phyloP scores from a whole-genome alignment of 768 basidiomycete species.

The Boletus huronensis region DNA sequence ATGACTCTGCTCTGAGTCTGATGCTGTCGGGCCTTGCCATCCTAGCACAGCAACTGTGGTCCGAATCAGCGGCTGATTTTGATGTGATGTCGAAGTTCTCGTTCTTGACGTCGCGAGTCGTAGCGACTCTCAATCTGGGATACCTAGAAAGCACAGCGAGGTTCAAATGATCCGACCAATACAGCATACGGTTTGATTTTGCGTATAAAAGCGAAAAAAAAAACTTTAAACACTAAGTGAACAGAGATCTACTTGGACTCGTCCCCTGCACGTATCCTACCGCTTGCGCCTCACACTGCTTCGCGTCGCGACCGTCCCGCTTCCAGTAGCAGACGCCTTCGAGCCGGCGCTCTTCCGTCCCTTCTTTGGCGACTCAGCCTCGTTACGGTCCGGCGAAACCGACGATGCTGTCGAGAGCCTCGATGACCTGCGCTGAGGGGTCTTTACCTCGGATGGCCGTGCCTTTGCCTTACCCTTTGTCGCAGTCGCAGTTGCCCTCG shows the following conservation, averaged over 20 bases:
- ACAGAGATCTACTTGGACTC: not conserved
- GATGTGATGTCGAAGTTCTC: not conserved
- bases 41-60: not conserved
- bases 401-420: constrained; percentile 35
- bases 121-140: not conserved
- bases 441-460: constrained; percentile 18
- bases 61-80: not conserved
- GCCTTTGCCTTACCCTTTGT: constrained; percentile 19
- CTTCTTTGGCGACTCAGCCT: constrained; percentile 23
- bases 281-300: constrained; percentile 33
- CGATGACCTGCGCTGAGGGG: constrained; percentile 38
- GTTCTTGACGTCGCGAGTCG: not conserved
- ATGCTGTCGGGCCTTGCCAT: not conserved
- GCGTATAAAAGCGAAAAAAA: not conserved
- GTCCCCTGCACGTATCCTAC: not conserved
- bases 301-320: constrained; percentile 22
- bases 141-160: not conserved
- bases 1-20: not conserved
- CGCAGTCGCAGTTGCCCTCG: not conserved
- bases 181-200: not conserved
- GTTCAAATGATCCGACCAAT: not conserved
- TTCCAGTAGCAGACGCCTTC: constrained; percentile 5
- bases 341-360: constrained; percentile 22
- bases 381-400: constrained; percentile 31
- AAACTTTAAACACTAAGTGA: not conserved